Percentiles rank a stretch among this genome's conserved stretches.
These are phyloP conservation scores for Blastobotrys raffinosifermentans DNA, from an alignment of 1,139 yeast species.

Conservation along the genomic window DNA sequence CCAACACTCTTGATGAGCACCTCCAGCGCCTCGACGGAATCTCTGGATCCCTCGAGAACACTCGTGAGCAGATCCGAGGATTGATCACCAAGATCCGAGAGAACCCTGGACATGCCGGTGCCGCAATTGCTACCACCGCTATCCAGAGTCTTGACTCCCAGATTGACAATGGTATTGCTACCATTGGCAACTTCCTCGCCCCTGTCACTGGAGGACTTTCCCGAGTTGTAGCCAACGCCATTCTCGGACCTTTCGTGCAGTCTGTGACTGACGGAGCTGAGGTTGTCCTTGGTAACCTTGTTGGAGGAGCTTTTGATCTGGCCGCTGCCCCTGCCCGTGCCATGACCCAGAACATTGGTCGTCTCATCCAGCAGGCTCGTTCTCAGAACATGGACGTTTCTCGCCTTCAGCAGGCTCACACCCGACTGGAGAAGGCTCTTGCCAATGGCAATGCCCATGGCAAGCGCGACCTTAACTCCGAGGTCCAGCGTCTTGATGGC, in stretches of 20 bases:
- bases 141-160: conserved; percentile 30
- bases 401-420: neutral
- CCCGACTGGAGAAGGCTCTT: conserved; percentile 1
- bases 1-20: neutral
- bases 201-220: conserved; percentile 24
- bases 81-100: neutral
- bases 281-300: conserved; percentile 26
- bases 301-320: conserved; percentile 22
- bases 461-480: neutral
- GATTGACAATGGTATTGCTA: conserved; percentile 26
- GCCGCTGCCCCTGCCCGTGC: conserved; percentile 18
- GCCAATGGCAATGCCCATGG: conserved; percentile 1
- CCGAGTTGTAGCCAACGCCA: conserved; percentile 16
- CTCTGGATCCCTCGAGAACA: neutral
- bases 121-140: conserved; percentile 21
- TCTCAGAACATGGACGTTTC: conserved; percentile 13
- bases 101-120: conserved; percentile 13
- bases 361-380: conserved; percentile 11
- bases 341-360: conserved; percentile 7
- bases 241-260: conserved; percentile 30
- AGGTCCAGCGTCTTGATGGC: conserved; percentile 9
- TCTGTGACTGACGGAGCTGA: conserved; percentile 32
- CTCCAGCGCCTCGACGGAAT: neutral
- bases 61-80: neutral
- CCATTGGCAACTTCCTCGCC: conserved; percentile 19